Base-by-base conservation (phyloP, 2,329 filamentous ascomycete genomes). In the Decorospora gaudefroyi region DNA sequence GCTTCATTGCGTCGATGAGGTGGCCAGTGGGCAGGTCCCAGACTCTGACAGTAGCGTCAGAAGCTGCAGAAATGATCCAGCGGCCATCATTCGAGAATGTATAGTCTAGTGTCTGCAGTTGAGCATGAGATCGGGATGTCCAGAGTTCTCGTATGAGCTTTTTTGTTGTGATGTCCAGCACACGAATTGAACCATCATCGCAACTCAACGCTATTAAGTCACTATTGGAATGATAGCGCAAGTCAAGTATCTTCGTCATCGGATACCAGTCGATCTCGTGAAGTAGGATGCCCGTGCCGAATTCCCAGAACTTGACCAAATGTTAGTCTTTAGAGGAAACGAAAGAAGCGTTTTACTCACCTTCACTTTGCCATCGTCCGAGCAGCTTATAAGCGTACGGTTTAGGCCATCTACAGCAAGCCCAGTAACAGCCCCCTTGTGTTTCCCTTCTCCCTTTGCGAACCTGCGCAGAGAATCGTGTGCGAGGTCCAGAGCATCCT, bases 1-100 rank as follows among this genome's bases (percentile, higher is more conserved):
- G 81, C 45, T 84, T 84, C 72, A 99, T 90, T 2, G 88, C 89
- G 66, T 99, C 93, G 51, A 99, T 93, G 10, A 99, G 78, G 72
- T 99, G 92, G 17, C 90, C 92, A 0, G 95, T 99, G 0, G 93
- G 90, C 18, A 99, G 76, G 73, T 99, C 95, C 90, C 93, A 99
- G 6, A 97, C 83, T 28, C 93, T 83, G 36, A 96, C 76, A 4
- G 90, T 76, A 1, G 84, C 83, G 64, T 95, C 89, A 62, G 87
- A 85, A 0, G 90, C 90, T 9, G 90, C 87, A 15, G 90, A 89
- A 43, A 96, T 83, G 55, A 99, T 84, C 93, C 93, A 99, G 43
- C 90, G 83, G 6, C 92, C 92, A 67, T 97, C 91, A 55, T 85
- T 88, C 3, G 92, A 97, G 72, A 99, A 97, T 4, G 65, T 66